Percentiles rank a stretch among this genome's conserved stretches.
These are phyloP conservation scores for Metschnikowia gelsemii DNA, from an alignment of 805 yeast genomes.

Conservation along the genomic window DNA sequence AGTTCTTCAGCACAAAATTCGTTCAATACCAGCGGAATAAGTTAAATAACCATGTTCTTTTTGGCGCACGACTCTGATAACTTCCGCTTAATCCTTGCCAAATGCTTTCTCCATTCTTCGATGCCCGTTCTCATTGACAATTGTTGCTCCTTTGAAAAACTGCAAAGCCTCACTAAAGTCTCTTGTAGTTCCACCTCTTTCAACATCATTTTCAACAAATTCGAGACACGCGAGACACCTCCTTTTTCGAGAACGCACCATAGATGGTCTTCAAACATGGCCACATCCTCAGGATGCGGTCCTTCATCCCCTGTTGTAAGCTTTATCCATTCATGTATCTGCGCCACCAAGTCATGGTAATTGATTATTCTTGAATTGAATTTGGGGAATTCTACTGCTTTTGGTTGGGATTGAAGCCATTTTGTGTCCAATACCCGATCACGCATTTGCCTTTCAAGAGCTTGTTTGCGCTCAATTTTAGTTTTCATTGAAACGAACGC, in stretches of 20 bases:
- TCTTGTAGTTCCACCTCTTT: conserved; percentile 8
- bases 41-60: conserved; percentile 8
- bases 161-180: conserved; percentile 11
- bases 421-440: conserved; percentile 10
- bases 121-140: conserved; percentile 13
- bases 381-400: not conserved
- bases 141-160: not conserved
- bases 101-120: conserved; percentile 22
- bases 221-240: conserved; percentile 4
- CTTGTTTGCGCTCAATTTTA: conserved; percentile 22
- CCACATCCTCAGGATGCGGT: conserved; percentile 20
- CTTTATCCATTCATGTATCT: conserved; percentile 15
- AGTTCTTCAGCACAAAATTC: not conserved
- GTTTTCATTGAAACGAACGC: conserved; percentile 29
- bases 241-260: conserved; percentile 6
- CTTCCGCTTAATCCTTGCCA: conserved; percentile 6
- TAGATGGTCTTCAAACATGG: conserved; percentile 11
- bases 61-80: conserved; percentile 7
- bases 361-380: conserved; percentile 6
- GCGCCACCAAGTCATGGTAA: conserved; percentile 12
- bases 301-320: conserved; percentile 16
- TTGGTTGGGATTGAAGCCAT: conserved; percentile 16
- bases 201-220: conserved; percentile 9
- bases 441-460: conserved; percentile 4
- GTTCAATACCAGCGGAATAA: not conserved